These are phyloP conservation scores for Fusarium denticulatum DNA, from an alignment of 2,329 filamentous ascomycete species.

Conservation along the genomic window DNA sequence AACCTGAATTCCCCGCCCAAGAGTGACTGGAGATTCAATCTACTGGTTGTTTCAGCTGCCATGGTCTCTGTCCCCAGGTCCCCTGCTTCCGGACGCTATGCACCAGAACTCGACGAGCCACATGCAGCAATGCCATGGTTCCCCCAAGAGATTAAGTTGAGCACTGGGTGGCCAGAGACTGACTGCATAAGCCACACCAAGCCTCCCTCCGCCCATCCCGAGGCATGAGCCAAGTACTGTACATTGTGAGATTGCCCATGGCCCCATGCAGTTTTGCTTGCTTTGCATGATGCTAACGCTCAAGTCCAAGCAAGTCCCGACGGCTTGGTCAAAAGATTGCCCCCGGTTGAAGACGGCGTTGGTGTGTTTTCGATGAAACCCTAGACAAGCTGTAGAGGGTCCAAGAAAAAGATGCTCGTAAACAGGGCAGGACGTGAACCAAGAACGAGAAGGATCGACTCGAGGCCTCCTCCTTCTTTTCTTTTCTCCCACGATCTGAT, in stretches of 20 bases:
- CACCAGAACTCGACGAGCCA: constrained; percentile 30
- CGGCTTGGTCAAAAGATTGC: constrained; percentile 26
- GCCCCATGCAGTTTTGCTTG: constrained; percentile 16
- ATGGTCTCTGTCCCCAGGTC: constrained; percentile 12
- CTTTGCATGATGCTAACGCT: constrained; percentile 6
- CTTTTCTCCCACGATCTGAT: not conserved
- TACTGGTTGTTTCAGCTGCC: constrained; percentile 41
- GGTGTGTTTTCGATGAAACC: constrained; percentile 28
- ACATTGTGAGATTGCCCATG: constrained; percentile 13
- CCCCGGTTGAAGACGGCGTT: constrained; percentile 20
- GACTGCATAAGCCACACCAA: constrained; percentile 26
- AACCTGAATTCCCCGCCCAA: constrained; percentile 14
- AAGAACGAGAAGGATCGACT: constrained; percentile 21
- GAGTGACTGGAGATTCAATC: constrained; percentile 25
- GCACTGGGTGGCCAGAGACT: not conserved
- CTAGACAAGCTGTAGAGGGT: not conserved
- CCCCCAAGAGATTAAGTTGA: not conserved
- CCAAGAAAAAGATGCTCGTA: not conserved
- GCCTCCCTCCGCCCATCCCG: constrained; percentile 28
- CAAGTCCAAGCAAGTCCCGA: constrained; percentile 19
- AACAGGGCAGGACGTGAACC: constrained; percentile 18
- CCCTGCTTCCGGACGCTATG: constrained; percentile 35
- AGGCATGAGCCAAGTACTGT: constrained; percentile 23
- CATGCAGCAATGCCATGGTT: constrained; percentile 35
- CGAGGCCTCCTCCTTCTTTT: constrained; percentile 29